These are phyloP conservation scores for Lomentospora prolificans DNA, from an alignment of 2,329 filamentous ascomycete species.

Conservation along the genomic window DNA sequence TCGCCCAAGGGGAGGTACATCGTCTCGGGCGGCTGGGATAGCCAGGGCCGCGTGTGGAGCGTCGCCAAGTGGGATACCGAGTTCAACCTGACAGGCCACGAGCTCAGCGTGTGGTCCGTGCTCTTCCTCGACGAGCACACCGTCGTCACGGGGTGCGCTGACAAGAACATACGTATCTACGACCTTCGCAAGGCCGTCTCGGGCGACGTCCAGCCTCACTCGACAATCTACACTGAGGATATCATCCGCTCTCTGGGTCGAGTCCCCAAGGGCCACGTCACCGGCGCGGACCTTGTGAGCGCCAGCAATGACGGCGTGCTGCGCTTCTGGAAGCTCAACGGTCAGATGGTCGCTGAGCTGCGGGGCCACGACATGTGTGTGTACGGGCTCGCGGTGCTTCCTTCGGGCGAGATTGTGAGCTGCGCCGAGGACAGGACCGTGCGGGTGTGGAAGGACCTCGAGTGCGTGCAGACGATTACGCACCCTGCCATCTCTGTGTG, in stretches of 20 bases:
- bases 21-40: conserved; percentile 91
- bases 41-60: conserved; percentile 76
- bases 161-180: conserved; percentile 81
- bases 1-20: conserved; percentile 62
- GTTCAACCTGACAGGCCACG: conserved; percentile 62
- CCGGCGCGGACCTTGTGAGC: conserved; percentile 85
- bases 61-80: conserved; percentile 77
- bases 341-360: conserved; percentile 65
- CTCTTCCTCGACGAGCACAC: conserved; percentile 70
- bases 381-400: conserved; percentile 69
- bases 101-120: conserved; percentile 79
- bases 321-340: conserved; percentile 75
- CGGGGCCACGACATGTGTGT: conserved; percentile 92
- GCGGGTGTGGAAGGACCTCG: conserved; percentile 70
- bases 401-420: conserved; percentile 81
- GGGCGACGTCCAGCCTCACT: conserved; percentile 39
- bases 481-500: conserved; percentile 96
- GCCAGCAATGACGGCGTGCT: conserved; percentile 89
- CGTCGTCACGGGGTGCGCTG: conserved; percentile 85
- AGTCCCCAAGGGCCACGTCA: conserved; percentile 65
- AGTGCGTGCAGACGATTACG: conserved; percentile 91
- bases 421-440: conserved; percentile 91
- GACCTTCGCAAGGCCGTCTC: conserved; percentile 53
- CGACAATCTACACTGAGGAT: conserved; percentile 58
- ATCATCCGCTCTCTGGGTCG: conserved; percentile 82